A percentile compares a stretch with the other conserved stretches of the same genome.
phyloP scores from a whole-genome alignment of 495 filamentous ascomycete genomes.

The Cenococcum geophilum region DNA sequence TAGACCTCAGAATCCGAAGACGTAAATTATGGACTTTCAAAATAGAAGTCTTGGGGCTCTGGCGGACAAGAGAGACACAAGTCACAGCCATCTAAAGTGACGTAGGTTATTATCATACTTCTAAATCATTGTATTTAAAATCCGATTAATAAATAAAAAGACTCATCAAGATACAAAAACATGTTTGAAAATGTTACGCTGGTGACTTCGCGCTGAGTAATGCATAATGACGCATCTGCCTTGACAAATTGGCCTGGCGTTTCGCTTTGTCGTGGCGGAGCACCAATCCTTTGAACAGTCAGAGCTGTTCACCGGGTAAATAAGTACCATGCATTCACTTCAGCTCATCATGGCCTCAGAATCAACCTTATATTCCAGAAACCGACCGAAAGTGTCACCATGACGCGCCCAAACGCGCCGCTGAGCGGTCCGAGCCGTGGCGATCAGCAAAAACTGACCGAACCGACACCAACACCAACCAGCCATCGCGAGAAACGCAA shows the following conservation, averaged over 20 bases:
- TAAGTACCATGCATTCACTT: neutral
- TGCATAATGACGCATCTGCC: neutral
- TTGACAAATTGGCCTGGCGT: constrained; percentile 1
- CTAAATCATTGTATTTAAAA: too few relatives aligned
- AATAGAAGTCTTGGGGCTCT: too few relatives aligned
- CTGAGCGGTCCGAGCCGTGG: constrained; percentile 4
- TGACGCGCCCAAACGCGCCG: neutral
- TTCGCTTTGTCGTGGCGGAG: constrained; percentile 1
- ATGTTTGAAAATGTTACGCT: neutral
- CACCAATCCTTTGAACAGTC: neutral
- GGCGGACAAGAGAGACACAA: too few relatives aligned
- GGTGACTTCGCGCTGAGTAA: neutral
- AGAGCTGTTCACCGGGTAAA: neutral
- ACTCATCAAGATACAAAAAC: too few relatives aligned
- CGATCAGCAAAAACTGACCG: neutral
- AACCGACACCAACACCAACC: neutral
- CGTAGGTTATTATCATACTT: too few relatives aligned
- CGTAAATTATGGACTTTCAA: too few relatives aligned
- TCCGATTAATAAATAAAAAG: too few relatives aligned
- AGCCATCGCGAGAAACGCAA: constrained; percentile 2
- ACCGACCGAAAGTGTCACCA: neutral
- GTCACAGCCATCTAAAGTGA: too few relatives aligned
- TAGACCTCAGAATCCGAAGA: too few relatives aligned
- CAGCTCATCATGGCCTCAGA: neutral
- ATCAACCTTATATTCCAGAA: neutral